Evolutionary conservation across 2,329 filamentous ascomycete species (phyloP).

Genomic region (Paracoccidioides lutzii): DNA sequence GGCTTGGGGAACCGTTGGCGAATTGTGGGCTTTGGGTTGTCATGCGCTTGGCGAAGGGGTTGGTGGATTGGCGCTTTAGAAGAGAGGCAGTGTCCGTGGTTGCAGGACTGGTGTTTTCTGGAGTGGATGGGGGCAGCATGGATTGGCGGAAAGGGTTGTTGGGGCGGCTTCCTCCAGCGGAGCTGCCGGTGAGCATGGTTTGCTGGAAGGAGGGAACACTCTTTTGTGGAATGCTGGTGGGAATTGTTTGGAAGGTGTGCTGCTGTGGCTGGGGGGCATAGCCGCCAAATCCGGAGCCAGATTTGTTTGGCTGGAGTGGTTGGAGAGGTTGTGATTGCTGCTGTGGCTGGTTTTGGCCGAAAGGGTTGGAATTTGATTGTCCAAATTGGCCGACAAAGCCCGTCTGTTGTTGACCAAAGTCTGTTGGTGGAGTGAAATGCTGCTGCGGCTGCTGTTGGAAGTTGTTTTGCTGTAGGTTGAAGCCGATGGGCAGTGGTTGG

Average conservation of each 20-base stretch:
- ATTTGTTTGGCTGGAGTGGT: constrained; percentile 47
- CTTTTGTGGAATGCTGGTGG: constrained; percentile 38
- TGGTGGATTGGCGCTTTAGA: constrained; percentile 56
- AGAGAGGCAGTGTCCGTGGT: constrained; percentile 32
- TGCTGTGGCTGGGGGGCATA: constrained; percentile 57
- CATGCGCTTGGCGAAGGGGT: constrained; percentile 65
- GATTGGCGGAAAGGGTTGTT: constrained; percentile 95
- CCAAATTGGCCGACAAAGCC: constrained; percentile 16
- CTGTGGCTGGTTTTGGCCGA: constrained; percentile 15
- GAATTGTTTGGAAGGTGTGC: constrained; percentile 29
- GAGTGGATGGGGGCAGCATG: constrained; percentile 47
- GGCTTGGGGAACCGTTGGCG: constrained; percentile 14
- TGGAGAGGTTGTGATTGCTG: constrained; percentile 23
- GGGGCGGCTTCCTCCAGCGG: constrained; percentile 37
- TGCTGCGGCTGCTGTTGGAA: constrained; percentile 18
- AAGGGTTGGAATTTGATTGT: constrained; percentile 26
- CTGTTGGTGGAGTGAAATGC: background rate
- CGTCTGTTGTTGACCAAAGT: constrained; percentile 19
- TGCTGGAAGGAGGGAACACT: constrained; percentile 36
- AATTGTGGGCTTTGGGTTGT: constrained; percentile 22
- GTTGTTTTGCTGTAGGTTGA: constrained; percentile 4
- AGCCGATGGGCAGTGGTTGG: constrained; percentile 18
- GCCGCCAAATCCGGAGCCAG: constrained; percentile 72
- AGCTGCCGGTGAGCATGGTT: constrained; percentile 25
- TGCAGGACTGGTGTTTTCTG: constrained; percentile 35